These are phyloP conservation scores for Penicillium freii DNA, from an alignment of 2,329 filamentous ascomycete species.

Conservation along the genomic window DNA sequence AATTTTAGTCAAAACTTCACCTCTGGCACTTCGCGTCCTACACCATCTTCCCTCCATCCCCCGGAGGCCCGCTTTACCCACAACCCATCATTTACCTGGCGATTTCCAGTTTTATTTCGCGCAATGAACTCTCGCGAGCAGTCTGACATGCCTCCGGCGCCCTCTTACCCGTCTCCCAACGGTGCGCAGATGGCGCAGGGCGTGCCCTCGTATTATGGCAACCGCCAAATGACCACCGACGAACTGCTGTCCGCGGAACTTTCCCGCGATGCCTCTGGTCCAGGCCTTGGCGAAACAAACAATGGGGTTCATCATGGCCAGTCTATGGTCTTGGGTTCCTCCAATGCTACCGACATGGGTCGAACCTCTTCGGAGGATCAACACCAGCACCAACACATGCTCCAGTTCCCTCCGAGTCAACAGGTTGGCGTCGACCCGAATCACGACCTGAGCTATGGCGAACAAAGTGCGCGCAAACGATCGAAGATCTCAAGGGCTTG, in stretches of 20 bases:
- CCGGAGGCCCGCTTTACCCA: slow-evolving; percentile 37
- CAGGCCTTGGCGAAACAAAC: slow-evolving; percentile 43
- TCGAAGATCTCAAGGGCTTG: slow-evolving; percentile 86
- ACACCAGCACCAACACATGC: slow-evolving; percentile 42
- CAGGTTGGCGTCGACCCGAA: slow-evolving; percentile 47
- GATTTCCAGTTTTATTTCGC: slow-evolving; percentile 12
- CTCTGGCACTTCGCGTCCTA: slow-evolving; percentile 31
- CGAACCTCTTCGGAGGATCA: slow-evolving; percentile 40
- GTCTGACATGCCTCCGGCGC: slow-evolving; percentile 43
- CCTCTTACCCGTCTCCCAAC: slow-evolving; percentile 47
- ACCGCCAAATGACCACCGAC: slow-evolving; percentile 47
- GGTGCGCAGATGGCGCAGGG: slow-evolving; percentile 46
- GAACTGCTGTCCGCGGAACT: slow-evolving; percentile 50
- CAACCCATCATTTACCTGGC: slow-evolving; percentile 19
- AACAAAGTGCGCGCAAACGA: slow-evolving; percentile 68
- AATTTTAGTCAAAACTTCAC: slow-evolving; percentile 40
- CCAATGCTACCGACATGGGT: slow-evolving; percentile 40
- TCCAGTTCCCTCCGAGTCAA: slow-evolving; percentile 45
- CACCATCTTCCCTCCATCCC: slow-evolving; percentile 24
- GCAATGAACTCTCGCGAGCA: slow-evolving; percentile 45
- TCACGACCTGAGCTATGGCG: slow-evolving; percentile 53
- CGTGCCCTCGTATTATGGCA: slow-evolving; percentile 44
- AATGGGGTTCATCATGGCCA: slow-evolving; percentile 44
- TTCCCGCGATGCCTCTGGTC: slow-evolving; percentile 46
- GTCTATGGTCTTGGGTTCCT: slow-evolving; percentile 41